Percentiles rank a stretch among this genome's conserved stretches.
These are phyloP conservation scores for Penicillium subrubescens DNA, from an alignment of 495 filamentous ascomycete genomes.

Conservation along the genomic window DNA sequence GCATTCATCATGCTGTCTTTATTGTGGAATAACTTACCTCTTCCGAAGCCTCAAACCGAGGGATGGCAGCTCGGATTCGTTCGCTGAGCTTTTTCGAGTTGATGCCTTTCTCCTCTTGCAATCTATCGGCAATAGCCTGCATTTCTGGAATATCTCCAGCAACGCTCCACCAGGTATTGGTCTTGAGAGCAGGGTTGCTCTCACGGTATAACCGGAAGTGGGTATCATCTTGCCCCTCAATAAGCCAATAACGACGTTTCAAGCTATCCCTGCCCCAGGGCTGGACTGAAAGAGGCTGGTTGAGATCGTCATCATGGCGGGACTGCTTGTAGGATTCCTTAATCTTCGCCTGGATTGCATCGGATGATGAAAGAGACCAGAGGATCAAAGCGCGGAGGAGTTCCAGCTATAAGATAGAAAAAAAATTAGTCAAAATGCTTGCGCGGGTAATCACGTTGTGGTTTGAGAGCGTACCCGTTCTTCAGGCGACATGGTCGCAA, in stretches of 20 bases:
- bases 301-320: constrained; percentile 88
- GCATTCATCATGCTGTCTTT: background rate
- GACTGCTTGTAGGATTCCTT: constrained; percentile 87
- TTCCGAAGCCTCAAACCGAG: constrained; percentile 93
- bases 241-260: constrained; percentile 88
- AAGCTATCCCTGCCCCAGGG: constrained; percentile 91
- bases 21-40: constrained; percentile 57
- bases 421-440: constrained; percentile 24
- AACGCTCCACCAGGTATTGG: constrained; percentile 87
- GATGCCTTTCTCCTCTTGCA: constrained; percentile 76
- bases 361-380: constrained; percentile 90
- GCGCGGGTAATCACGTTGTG: background rate
- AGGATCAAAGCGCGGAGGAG: constrained; percentile 79
- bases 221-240: constrained; percentile 94
- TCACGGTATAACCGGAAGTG: constrained; percentile 93
- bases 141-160: constrained; percentile 91
- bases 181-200: constrained; percentile 77
- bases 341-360: constrained; percentile 75
- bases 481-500: constrained; percentile 74
- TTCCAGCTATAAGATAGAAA: constrained; percentile 62
- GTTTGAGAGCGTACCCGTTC: constrained; percentile 66
- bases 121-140: constrained; percentile 67
- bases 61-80: constrained; percentile 77
- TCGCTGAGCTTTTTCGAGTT: constrained; percentile 76
- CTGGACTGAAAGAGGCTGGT: constrained; percentile 91